These are phyloP conservation scores for Coleophoma eucalyptorum DNA, from an alignment of 2,329 filamentous ascomycete genomes.

Conservation along the genomic window DNA sequence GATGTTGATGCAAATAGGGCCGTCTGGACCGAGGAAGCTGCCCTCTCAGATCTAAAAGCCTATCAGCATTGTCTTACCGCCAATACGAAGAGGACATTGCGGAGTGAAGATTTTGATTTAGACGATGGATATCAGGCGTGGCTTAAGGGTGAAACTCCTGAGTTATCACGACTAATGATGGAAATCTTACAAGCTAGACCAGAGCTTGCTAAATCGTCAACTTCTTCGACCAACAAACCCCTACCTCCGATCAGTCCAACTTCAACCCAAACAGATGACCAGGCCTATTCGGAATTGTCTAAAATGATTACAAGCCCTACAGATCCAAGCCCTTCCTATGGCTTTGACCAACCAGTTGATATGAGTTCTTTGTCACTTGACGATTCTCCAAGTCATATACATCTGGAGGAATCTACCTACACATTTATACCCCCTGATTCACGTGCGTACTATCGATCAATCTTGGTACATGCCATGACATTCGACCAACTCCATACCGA, in stretches of 20 bases:
- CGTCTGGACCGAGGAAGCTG: conserved; percentile 87
- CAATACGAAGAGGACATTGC: conserved; percentile 70
- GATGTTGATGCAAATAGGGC: conserved; percentile 81
- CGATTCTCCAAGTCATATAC: conserved; percentile 18
- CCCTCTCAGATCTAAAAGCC: conserved; percentile 84
- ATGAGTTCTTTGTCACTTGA: conserved; percentile 25
- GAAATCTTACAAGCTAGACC: conserved; percentile 84
- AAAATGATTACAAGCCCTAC: conserved; percentile 46
- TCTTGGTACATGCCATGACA: conserved; percentile 72
- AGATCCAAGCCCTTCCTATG: conserved; percentile 30
- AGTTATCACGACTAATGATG: conserved; percentile 90
- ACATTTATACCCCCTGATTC: conserved; percentile 88
- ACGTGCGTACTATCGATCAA: conserved; percentile 76
- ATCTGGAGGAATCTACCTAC: conserved; percentile 63
- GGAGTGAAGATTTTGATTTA: conserved; percentile 81
- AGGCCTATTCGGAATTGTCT: conserved; percentile 48
- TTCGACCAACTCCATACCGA: conserved; percentile 56
- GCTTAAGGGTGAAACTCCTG: conserved; percentile 85
- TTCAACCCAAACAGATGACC: conserved; percentile 29
- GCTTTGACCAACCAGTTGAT: conserved; percentile 33
- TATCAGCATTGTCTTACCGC: conserved; percentile 89
- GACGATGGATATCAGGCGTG: conserved; percentile 86
- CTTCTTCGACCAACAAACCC: conserved; percentile 45
- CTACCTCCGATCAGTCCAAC: conserved; percentile 54
- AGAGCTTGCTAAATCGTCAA: conserved; percentile 64